A percentile compares a stretch with the other conserved stretches of the same genome.
These are phyloP conservation scores for Ophiostoma tasmaniense DNA, from an alignment of 2,329 filamentous ascomycete genomes.

Conservation along the genomic window DNA sequence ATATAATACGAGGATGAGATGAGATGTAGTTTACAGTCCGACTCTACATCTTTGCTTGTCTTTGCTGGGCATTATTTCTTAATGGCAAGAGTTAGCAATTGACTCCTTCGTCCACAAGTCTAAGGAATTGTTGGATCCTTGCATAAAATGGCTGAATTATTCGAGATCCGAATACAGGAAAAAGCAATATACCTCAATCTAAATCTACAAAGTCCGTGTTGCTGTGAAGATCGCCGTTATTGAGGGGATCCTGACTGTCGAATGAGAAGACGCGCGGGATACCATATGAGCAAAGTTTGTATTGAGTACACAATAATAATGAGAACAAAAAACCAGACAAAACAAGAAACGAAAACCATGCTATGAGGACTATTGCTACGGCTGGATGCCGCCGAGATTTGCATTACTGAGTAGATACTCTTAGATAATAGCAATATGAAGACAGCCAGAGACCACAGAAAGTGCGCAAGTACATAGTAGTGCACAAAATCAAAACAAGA, in stretches of 20 bases:
- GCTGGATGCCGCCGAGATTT: neutral
- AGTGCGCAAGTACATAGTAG: neutral
- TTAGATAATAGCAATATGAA: neutral
- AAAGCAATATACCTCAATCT: neutral
- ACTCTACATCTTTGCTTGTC: neutral
- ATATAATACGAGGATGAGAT: too few species aligned
- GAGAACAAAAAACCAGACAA: neutral
- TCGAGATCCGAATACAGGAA: neutral
- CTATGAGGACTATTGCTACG: neutral
- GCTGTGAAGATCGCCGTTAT: neutral
- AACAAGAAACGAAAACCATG: neutral
- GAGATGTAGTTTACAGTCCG: neutral
- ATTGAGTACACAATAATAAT: neutral
- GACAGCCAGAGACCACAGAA: neutral
- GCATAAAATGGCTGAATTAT: neutral
- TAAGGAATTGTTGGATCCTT: neutral
- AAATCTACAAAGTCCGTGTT: neutral
- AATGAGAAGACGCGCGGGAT: too few species aligned
- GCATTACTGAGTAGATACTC: neutral
- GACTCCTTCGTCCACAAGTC: neutral
- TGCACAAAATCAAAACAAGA: neutral
- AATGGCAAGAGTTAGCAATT: neutral
- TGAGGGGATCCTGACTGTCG: neutral
- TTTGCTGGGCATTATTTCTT: too few species aligned
- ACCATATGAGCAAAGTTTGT: too few species aligned